Percentiles rank a stretch among this genome's conserved stretches.
These are phyloP conservation scores for Pythium volutum DNA, from an alignment of 352 stramenopile genomes.

Conservation along the genomic window DNA sequence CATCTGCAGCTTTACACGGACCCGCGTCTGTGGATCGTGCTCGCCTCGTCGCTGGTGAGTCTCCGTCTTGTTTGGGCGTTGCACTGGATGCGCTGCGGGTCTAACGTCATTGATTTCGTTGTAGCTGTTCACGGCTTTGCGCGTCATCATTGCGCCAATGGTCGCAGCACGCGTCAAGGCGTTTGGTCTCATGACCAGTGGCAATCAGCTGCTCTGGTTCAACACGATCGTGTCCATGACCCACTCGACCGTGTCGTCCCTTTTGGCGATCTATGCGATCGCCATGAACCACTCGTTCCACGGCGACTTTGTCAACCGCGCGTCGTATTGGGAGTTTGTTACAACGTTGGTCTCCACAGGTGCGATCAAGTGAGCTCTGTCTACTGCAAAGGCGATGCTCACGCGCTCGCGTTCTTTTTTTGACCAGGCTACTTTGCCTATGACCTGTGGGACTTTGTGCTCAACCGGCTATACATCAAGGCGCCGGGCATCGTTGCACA, in stretches of 20 bases:
- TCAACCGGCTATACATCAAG: slow-evolving; percentile 73
- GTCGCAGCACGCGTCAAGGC: slow-evolving; percentile 38
- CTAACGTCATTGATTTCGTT: background rate
- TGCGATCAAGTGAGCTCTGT: slow-evolving; percentile 12
- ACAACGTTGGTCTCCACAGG: slow-evolving; percentile 65
- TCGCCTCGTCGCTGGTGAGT: slow-evolving; percentile 59
- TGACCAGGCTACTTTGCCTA: slow-evolving; percentile 68
- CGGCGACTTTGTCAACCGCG: slow-evolving; percentile 39
- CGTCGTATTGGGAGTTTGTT: slow-evolving; percentile 38
- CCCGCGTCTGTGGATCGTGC: slow-evolving; percentile 58
- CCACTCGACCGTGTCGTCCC: slow-evolving; percentile 57
- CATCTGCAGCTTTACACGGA: slow-evolving; percentile 45
- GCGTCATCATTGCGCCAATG: slow-evolving; percentile 40
- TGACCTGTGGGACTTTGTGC: slow-evolving; percentile 75
- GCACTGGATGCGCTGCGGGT: background rate
- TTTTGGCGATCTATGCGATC: slow-evolving; percentile 50
- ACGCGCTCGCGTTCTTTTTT: background rate
- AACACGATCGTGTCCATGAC: slow-evolving; percentile 77
- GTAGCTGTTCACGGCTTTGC: slow-evolving; percentile 45
- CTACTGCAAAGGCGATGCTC: background rate
- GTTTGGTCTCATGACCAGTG: slow-evolving; percentile 42
- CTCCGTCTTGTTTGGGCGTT: background rate
- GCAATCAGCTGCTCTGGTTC: slow-evolving; percentile 52
- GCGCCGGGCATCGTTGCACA: slow-evolving; percentile 63
- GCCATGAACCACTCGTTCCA: slow-evolving; percentile 48